A percentile compares a stretch with the other conserved stretches of the same genome.
Evolutionary conservation across 1,139 yeast genomes (phyloP).

Genomic region (Geotrichum cucujoidarum): DNA sequence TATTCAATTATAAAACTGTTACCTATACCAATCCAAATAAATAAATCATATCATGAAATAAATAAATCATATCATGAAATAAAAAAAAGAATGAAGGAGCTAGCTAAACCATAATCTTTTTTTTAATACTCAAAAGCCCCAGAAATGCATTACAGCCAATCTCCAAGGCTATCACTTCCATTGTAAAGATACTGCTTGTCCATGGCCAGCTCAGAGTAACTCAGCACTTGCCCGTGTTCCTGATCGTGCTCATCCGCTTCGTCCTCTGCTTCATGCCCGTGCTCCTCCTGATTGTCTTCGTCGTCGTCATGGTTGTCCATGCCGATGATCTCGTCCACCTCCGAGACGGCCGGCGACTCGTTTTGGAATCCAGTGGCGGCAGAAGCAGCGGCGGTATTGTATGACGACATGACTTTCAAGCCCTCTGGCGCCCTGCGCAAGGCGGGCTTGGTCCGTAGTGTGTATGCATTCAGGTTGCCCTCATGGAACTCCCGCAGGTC

Average conservation of each 20-base stretch:
- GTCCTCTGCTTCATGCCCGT: too few species aligned
- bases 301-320: neutral
- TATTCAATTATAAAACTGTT: too few species aligned
- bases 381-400: neutral
- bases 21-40: too few species aligned
- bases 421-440: neutral
- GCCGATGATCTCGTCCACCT: neutral
- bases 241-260: neutral
- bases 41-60: neutral
- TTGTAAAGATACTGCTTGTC: neutral
- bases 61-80: neutral
- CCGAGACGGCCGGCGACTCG: neutral
- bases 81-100: neutral
- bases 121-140: too few species aligned
- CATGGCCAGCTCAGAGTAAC: neutral
- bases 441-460: neutral
- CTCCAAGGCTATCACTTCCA: neutral
- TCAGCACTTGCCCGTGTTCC: neutral
- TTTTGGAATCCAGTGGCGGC: neutral
- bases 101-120: neutral
- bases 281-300: too few species aligned
- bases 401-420: neutral
- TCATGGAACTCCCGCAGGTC: neutral
- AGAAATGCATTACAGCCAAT: conserved; percentile 1
- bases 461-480: neutral